Conservation (phyloP, 192 early-diverging fungal species). For the Chytriomyces sp. region DNA sequence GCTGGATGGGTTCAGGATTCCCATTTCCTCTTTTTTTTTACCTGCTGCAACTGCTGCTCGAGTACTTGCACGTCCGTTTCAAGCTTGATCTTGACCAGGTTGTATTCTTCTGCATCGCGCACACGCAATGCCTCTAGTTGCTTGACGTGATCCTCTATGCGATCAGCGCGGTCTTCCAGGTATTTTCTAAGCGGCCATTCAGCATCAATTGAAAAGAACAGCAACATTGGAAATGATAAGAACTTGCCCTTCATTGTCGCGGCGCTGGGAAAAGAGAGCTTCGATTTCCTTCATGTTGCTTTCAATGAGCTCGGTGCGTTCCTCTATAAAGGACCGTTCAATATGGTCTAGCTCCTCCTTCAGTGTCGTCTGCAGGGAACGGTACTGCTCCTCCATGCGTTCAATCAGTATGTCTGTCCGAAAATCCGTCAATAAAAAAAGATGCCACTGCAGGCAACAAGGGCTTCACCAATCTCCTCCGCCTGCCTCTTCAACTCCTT, state of each 20-base stretch:
- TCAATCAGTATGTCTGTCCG: constrained; percentile 51
- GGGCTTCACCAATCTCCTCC: constrained; percentile 57
- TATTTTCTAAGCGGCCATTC: constrained; percentile 36
- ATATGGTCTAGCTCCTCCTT: constrained; percentile 58
- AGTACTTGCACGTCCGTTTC: constrained; percentile 67
- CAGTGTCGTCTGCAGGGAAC: constrained; percentile 49
- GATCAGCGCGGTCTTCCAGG: constrained; percentile 53
- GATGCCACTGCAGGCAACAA: neutral
- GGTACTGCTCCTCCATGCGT: constrained; percentile 58
- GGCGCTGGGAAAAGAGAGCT: constrained; percentile 41
- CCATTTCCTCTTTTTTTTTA: neutral
- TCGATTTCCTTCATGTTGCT: constrained; percentile 52
- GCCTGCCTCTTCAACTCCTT: constrained; percentile 62
- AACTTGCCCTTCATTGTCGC: constrained; percentile 54
- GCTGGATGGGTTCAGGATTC: neutral
- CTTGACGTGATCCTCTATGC: constrained; percentile 57
- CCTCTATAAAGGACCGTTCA: constrained; percentile 58
- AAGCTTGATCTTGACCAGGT: constrained; percentile 64
- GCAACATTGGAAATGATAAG: neutral
- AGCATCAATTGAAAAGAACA: neutral
- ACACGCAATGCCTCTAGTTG: constrained; percentile 57
- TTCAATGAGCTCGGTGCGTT: constrained; percentile 56
- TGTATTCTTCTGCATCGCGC: constrained; percentile 65
- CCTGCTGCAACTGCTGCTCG: constrained; percentile 65
- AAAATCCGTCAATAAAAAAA: neutral